Evolutionary conservation across 495 filamentous ascomycete species (phyloP).

Genomic region (Daldinia childiae): DNA sequence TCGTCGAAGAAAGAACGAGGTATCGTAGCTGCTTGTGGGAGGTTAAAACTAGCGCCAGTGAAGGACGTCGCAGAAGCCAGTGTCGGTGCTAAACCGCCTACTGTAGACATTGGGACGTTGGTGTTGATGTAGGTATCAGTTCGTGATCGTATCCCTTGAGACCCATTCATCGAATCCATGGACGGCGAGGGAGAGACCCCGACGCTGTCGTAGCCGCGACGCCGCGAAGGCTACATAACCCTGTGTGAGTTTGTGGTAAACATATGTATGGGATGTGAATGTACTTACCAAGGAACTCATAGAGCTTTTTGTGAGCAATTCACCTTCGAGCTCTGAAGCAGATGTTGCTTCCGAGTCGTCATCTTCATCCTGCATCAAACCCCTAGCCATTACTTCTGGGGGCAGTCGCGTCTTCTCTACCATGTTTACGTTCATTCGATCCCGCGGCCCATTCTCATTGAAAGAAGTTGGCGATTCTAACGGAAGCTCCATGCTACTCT

Average conservation of each 20-base stretch:
- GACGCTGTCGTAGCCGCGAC: constrained; percentile 71
- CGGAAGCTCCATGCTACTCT: constrained; percentile 91
- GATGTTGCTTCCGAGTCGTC: constrained; percentile 79
- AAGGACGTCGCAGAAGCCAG: constrained; percentile 74
- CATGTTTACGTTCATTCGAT: constrained; percentile 86
- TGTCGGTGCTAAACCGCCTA: constrained; percentile 59
- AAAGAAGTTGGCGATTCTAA: constrained; percentile 85
- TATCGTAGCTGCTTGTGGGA: constrained; percentile 67
- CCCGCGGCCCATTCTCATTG: constrained; percentile 84
- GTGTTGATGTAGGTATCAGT: constrained; percentile 60
- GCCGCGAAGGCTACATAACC: constrained; percentile 61
- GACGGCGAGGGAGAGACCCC: constrained; percentile 87
- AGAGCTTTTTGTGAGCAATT: constrained; percentile 59
- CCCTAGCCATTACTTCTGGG: constrained; percentile 89
- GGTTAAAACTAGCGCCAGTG: constrained; percentile 65
- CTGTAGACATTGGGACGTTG: constrained; percentile 47
- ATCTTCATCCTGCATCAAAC: constrained; percentile 83
- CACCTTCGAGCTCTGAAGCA: constrained; percentile 84
- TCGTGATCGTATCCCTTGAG: constrained; percentile 57
- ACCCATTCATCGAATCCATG: constrained; percentile 84
- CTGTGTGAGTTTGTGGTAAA: constrained; percentile 28
- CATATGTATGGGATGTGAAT: background rate
- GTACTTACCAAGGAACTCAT: constrained; percentile 61
- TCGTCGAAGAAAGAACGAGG: constrained; percentile 88
- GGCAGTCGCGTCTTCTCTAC: constrained; percentile 92